Evolutionary conservation across 768 basidiomycete genomes (phyloP).

Genomic region (Lactarius tabidus): DNA sequence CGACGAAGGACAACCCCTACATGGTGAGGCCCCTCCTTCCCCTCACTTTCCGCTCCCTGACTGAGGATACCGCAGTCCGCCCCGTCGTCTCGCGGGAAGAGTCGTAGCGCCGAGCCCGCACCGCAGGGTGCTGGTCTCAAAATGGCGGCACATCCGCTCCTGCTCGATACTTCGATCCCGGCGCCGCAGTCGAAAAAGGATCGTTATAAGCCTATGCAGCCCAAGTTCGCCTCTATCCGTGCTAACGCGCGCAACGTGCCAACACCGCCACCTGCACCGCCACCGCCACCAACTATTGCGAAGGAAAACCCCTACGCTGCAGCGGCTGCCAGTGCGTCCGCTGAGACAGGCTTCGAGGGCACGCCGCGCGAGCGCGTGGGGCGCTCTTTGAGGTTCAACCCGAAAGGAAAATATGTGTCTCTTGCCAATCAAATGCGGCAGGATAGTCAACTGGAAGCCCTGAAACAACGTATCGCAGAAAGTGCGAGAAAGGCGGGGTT

Average conservation of each 20-base stretch:
- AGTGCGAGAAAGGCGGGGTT: conserved; percentile 90
- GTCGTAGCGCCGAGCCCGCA: conserved; percentile 51
- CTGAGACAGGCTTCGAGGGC: conserved; percentile 67
- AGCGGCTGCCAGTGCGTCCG: conserved; percentile 38
- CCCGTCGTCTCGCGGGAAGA: conserved; percentile 53
- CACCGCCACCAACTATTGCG: conserved; percentile 34
- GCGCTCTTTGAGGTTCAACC: conserved; percentile 78
- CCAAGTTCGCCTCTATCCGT: conserved; percentile 96
- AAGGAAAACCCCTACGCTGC: conserved; percentile 79
- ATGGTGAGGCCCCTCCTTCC: conserved; percentile 49
- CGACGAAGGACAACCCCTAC: conserved; percentile 82
- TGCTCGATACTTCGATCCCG: conserved; percentile 62
- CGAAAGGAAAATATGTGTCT: conserved; percentile 87
- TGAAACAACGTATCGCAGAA: conserved; percentile 92
- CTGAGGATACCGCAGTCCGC: conserved; percentile 40
- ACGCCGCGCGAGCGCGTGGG: conserved; percentile 67
- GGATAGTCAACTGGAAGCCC: conserved; percentile 78
- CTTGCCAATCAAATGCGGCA: conserved; percentile 67
- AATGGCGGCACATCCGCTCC: conserved; percentile 86
- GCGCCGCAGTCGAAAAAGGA: conserved; percentile 79
- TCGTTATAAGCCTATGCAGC: conserved; percentile 96
- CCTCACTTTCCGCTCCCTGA: not conserved
- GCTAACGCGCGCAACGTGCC: conserved; percentile 77
- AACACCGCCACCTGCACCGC: conserved; percentile 49
- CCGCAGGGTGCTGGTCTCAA: conserved; percentile 82